Evolutionary conservation across 179 eudicot species (phyloP), one percentile per base, ranked within the genome.

Genomic region (Kewa caespitosa): DNA sequence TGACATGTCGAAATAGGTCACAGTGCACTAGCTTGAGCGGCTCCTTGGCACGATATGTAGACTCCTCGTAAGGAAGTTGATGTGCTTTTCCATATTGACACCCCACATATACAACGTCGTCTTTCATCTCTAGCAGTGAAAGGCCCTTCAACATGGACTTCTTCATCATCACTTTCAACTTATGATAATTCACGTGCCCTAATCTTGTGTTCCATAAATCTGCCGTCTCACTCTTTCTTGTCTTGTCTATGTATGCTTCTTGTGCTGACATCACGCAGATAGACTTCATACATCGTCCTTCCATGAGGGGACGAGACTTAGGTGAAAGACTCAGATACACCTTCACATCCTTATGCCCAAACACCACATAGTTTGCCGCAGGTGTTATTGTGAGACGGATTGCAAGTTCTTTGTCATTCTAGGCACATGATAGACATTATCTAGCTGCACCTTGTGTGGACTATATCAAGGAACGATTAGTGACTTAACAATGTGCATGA

Each of bases 81-180:
- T 74, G 70, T 41, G 70, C 61, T 34, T 48, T 74, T 2, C 41
- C 33, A 32, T 43, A 31, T 62, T 61, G 77, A 34, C 70, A 74
- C 11, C 70, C 37, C 2, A 33, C 31, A n/a, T 32, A 34, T n/a
- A 34, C 38, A 18, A 62, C 20, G n/a, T 62, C 32, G 32, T 33
- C 67, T 17, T 20, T 1, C 7, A 62, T 18, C 15, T 62, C 67
- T 8, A 62, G n/a, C 33, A 13, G 38, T 33, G 67, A 38, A 32
- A 62, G 61, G 22, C 63, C 77, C 23, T 74, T 74, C 46, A 71
- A 23, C 70, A 74, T 63, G 1, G 70, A 74, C 27, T 73, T 73
- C 38, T 41, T 14, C 67, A 73, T 73, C 68, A 54, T 71, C 36
- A 36, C 33, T 25, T 38, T 63, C 5, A 74, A 27, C 60, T 61